phyloP scores from a whole-genome alignment of 2,329 filamentous ascomycete genomes.

The Beauveria sp. region DNA sequence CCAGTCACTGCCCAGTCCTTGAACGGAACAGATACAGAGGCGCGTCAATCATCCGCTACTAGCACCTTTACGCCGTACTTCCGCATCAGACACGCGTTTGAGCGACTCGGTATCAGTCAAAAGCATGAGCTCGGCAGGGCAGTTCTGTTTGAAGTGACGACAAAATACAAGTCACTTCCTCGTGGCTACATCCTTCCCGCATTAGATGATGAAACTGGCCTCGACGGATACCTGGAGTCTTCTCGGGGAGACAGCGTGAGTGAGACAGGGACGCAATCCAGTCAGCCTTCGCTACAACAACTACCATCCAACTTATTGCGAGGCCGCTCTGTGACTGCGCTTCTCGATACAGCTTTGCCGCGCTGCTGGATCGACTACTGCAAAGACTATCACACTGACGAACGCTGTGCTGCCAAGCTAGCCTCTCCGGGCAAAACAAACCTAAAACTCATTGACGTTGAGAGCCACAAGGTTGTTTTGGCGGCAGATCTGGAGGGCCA shows the following conservation, averaged over 20 bases:
- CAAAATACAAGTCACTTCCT: slow-evolving; percentile 27
- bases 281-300: background rate
- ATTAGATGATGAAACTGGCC: slow-evolving; percentile 18
- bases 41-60: slow-evolving; percentile 6
- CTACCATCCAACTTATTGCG: slow-evolving; percentile 15
- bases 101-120: slow-evolving; percentile 28
- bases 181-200: slow-evolving; percentile 30
- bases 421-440: slow-evolving; percentile 12
- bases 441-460: slow-evolving; percentile 27
- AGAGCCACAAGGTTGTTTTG: slow-evolving; percentile 21
- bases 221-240: slow-evolving; percentile 18
- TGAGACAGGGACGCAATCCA: background rate
- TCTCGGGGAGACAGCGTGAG: slow-evolving; percentile 6
- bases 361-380: slow-evolving; percentile 30
- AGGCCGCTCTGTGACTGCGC: slow-evolving; percentile 24
- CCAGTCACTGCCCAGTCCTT: background rate
- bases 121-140: slow-evolving; percentile 29
- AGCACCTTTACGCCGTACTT: slow-evolving; percentile 31
- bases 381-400: slow-evolving; percentile 21
- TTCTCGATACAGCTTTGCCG: slow-evolving; percentile 23
- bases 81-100: slow-evolving; percentile 31
- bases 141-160: slow-evolving; percentile 30
- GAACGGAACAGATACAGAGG: background rate
- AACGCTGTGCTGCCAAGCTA: slow-evolving; percentile 17
- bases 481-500: slow-evolving; percentile 20